Conservation (phyloP, 2,329 filamentous ascomycete species). For the Talaromyces sp. region DNA sequence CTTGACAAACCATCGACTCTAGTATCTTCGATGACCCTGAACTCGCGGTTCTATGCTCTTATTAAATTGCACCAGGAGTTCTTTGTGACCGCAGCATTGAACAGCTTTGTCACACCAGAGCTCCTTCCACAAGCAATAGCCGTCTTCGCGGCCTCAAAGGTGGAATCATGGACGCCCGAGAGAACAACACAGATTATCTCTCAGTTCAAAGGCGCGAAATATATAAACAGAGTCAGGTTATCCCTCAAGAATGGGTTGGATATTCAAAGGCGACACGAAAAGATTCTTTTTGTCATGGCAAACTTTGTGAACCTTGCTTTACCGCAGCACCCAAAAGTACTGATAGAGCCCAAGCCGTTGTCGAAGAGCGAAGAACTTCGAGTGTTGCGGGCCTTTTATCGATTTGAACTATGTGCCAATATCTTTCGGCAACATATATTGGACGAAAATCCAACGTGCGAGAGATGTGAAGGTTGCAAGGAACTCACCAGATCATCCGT, state of each 20-base stretch:
- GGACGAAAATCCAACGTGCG: not conserved
- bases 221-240: not conserved
- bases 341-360: not conserved
- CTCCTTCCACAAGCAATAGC: not conserved
- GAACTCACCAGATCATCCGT: not conserved
- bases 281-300: not conserved
- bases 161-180: not conserved
- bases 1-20: not conserved
- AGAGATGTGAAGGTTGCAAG: not conserved
- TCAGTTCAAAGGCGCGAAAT: not conserved
- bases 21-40: not conserved
- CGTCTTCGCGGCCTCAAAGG: not conserved
- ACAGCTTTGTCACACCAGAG: not conserved
- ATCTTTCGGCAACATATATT: not conserved
- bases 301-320: not conserved
- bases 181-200: not conserved
- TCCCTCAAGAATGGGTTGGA: not conserved
- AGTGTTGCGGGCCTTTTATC: not conserved
- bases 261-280: not conserved
- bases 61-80: not conserved
- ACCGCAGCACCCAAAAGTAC: not conserved
- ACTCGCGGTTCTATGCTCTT: not conserved
- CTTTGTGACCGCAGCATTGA: not conserved
- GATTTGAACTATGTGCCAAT: not conserved
- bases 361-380: not conserved